Evolutionary conservation across 2,329 filamentous ascomycete species (phyloP).

Genomic region (Penicillium sclerotigenum): DNA sequence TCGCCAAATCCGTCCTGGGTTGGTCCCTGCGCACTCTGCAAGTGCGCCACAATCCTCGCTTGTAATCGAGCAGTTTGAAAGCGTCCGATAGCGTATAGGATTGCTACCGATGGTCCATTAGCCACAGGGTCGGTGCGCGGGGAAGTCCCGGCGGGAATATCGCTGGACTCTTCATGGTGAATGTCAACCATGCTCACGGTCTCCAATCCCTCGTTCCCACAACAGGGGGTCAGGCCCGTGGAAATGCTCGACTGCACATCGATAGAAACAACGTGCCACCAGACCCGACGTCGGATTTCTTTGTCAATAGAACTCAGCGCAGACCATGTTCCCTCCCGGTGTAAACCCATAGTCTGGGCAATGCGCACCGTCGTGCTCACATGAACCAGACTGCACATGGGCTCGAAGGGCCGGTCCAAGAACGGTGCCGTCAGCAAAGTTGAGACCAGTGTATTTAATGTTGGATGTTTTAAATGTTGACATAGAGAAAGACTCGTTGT

Average conservation of each 20-base stretch:
- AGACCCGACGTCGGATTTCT: conserved; percentile 10
- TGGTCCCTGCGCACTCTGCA: not conserved
- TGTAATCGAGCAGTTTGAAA: not conserved
- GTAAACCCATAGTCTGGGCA: not conserved
- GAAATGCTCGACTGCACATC: conserved; percentile 21
- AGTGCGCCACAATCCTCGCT: not conserved
- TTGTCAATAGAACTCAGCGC: conserved; percentile 5
- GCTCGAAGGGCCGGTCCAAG: not conserved
- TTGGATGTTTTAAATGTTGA: not conserved
- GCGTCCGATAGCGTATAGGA: not conserved
- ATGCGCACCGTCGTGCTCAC: not conserved
- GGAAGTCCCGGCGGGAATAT: not conserved
- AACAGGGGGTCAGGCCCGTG: conserved; percentile 18
- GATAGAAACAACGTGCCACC: conserved; percentile 23
- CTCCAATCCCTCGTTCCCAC: not conserved
- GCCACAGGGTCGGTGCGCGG: not conserved
- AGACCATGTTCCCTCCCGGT: not conserved
- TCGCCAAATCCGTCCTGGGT: not conserved
- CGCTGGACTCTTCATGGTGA: not conserved
- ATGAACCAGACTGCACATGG: not conserved
- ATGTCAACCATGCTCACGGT: not conserved
- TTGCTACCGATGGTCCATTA: not conserved
- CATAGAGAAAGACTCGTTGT: not conserved
- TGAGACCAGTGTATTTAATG: not conserved
- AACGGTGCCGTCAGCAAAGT: not conserved